Conservation (phyloP, 495 filamentous ascomycete species). For the Podospora conica region DNA sequence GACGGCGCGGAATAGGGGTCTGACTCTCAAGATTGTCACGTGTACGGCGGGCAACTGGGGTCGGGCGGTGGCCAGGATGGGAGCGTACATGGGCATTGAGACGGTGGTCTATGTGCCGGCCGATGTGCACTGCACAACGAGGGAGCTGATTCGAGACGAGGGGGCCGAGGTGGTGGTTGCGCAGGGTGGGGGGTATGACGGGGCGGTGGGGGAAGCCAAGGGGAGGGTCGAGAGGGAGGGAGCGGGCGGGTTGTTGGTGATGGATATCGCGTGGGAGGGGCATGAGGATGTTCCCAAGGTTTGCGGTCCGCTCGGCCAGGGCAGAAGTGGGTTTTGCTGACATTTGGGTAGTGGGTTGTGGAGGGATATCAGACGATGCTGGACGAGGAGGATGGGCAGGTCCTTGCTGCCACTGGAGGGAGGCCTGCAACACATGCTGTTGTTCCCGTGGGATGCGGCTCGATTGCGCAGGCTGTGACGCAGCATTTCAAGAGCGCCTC, state of each 20-base stretch:
- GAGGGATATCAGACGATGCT: constrained; percentile 69
- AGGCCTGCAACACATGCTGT: constrained; percentile 39
- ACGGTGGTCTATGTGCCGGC: constrained; percentile 52
- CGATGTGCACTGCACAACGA: constrained; percentile 46
- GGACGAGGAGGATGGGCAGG: constrained; percentile 52
- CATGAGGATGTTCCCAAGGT: constrained; percentile 56
- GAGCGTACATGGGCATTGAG: constrained; percentile 43
- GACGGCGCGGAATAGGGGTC: constrained; percentile 23
- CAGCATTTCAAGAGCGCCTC: constrained; percentile 48
- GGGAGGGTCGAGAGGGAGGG: constrained; percentile 25
- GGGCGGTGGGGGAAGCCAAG: constrained; percentile 43
- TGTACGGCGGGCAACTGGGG: constrained; percentile 71
- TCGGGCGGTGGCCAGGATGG: constrained; percentile 61
- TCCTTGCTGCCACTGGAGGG: constrained; percentile 21
- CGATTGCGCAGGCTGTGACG: constrained; percentile 55
- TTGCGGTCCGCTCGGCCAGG: neutral
- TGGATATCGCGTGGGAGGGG: constrained; percentile 57
- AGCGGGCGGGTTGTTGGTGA: constrained; percentile 46
- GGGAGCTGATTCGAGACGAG: constrained; percentile 49
- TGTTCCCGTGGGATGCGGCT: constrained; percentile 60
- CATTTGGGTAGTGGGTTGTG: constrained; percentile 51
- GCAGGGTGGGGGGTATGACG: constrained; percentile 55
- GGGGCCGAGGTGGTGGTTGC: constrained; percentile 46
- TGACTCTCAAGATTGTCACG: constrained; percentile 37
- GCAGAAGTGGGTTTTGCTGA: neutral